Evolutionary conservation across 2,329 filamentous ascomycete species (phyloP).

Genomic region (Aspergillus bombycis): DNA sequence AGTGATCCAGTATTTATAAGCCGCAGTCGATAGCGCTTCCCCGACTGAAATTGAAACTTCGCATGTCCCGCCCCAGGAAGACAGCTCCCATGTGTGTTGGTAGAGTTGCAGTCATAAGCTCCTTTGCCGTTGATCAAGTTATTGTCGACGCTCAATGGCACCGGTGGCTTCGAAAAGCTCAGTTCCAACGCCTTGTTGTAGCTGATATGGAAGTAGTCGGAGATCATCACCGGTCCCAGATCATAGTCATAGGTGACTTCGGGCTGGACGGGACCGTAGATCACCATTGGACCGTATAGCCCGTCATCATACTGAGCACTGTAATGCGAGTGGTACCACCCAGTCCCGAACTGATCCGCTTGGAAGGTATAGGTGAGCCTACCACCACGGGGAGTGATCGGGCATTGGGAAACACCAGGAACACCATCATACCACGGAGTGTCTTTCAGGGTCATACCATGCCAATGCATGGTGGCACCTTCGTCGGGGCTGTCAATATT

Average conservation of each 20-base stretch:
- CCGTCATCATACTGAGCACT: constrained; percentile 23
- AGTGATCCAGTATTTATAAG: constrained; percentile 47
- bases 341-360: constrained; percentile 35
- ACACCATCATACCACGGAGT: constrained; percentile 30
- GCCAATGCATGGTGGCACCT: constrained; percentile 26
- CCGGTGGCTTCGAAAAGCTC: no score
- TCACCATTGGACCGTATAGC: no score
- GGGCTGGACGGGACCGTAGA: no score
- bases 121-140: no score
- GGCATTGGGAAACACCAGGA: constrained; percentile 36
- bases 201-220: constrained; percentile 30
- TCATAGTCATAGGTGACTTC: constrained; percentile 25
- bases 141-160: no score
- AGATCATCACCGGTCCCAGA: constrained; percentile 39
- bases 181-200: neutral
- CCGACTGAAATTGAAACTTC: constrained; percentile 33
- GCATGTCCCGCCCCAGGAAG: constrained; percentile 1
- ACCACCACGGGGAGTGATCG: constrained; percentile 11
- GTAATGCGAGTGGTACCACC: constrained; percentile 33
- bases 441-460: constrained; percentile 31
- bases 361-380: constrained; percentile 24
- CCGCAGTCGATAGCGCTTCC: constrained; percentile 16
- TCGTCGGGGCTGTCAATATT: constrained; percentile 26
- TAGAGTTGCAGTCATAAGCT: no score
- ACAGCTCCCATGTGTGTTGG: neutral